Evolutionary conservation across 805 yeast species (phyloP).

Genomic region (Clavispora fructus): DNA sequence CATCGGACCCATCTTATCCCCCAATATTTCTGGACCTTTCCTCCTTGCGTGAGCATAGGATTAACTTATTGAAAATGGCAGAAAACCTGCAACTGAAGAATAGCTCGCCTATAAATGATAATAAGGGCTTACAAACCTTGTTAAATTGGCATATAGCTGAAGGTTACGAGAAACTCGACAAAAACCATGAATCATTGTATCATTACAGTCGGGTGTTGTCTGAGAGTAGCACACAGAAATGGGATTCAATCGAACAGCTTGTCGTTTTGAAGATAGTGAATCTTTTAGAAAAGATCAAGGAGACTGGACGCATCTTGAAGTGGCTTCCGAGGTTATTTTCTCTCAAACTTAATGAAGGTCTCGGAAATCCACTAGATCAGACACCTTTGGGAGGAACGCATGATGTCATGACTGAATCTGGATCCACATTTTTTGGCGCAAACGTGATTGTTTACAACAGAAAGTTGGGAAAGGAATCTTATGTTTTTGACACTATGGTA

Average conservation of each 20-base stretch:
- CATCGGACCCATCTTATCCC: background rate
- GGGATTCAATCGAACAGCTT: constrained; percentile 30
- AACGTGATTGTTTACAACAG: constrained; percentile 14
- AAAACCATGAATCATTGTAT: constrained; percentile 16
- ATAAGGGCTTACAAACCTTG: background rate
- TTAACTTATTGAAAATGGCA: constrained; percentile 33
- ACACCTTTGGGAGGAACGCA: background rate
- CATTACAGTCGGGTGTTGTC: constrained; percentile 14
- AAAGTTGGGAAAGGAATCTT: constrained; percentile 7
- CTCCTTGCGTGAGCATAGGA: background rate
- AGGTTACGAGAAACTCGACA: constrained; percentile 23
- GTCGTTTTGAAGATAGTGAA: constrained; percentile 33
- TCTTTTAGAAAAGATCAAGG: background rate
- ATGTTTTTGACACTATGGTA: constrained; percentile 14
- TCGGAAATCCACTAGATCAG: background rate
- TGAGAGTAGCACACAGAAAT: constrained; percentile 17
- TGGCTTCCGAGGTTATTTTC: background rate
- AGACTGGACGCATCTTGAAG: background rate
- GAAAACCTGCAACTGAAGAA: background rate
- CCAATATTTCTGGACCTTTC: constrained; percentile 21
- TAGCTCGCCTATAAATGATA: too few relatives aligned
- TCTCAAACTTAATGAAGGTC: background rate
- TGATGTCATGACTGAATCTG: background rate
- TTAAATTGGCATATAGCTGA: constrained; percentile 48
- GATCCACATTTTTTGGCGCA: constrained; percentile 5